phyloP scores from a whole-genome alignment of 805 yeast genomes.

The Saccharomyces paradoxus region DNA sequence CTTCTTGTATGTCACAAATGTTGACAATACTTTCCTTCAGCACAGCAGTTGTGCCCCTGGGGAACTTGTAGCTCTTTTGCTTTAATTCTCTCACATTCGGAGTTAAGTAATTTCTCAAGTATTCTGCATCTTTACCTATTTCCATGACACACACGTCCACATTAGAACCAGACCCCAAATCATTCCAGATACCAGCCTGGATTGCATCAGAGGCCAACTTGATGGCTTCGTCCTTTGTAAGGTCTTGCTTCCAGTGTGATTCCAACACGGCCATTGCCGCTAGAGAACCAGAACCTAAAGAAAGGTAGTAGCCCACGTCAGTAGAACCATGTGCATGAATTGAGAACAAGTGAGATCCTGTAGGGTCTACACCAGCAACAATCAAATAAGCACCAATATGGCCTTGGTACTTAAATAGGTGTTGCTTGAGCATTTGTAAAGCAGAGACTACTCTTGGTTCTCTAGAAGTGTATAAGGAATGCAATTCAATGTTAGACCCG shows the following conservation, averaged over 20 bases:
- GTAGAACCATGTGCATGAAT: constrained; percentile 98
- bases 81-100: constrained; percentile 85
- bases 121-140: constrained; percentile 75
- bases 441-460: constrained; percentile 92
- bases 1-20: constrained; percentile 62
- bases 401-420: constrained; percentile 93
- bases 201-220: constrained; percentile 86
- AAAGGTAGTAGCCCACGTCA: constrained; percentile 86
- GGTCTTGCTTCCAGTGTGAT: constrained; percentile 70
- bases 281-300: constrained; percentile 92
- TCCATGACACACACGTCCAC: constrained; percentile 98
- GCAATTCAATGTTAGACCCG: constrained; percentile 84
- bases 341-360: constrained; percentile 87
- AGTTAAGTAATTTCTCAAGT: constrained; percentile 78
- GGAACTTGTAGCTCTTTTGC: constrained; percentile 74
- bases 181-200: constrained; percentile 98
- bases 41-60: constrained; percentile 90
- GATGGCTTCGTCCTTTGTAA: constrained; percentile 86
- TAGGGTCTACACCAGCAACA: constrained; percentile 96
- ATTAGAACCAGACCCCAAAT: constrained; percentile 96
- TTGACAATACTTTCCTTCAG: constrained; percentile 59
- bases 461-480: constrained; percentile 72
- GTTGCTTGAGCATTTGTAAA: constrained; percentile 87
- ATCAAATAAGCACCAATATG: constrained; percentile 94
- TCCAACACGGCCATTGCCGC: constrained; percentile 98